Base-by-base conservation (phyloP, 2,329 filamentous ascomycete genomes). In the Sclerotinia trifoliorum region DNA sequence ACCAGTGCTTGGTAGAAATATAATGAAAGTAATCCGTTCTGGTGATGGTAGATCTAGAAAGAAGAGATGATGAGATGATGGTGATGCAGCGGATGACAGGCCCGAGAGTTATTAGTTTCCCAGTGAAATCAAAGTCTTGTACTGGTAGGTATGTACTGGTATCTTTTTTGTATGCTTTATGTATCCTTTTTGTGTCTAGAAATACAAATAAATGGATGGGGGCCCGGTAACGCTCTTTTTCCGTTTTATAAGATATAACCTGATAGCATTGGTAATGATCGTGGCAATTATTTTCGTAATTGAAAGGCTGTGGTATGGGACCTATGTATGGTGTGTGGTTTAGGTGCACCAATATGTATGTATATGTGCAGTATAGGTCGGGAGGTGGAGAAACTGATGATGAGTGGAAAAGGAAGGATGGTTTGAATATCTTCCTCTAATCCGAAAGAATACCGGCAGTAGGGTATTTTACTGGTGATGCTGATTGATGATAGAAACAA, bases 331-430 rank as follows among this genome's bases (percentile, higher is more conserved):
- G 32, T 21, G 54, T 56, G 29, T 10, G 55, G n/a, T 39, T 32
- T 42, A 26, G 60, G 60, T 13, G 60, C 13, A 51, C 60, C 60
- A 63, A 63, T 51, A 51, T 62, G 58, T 61, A 58, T 26, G 51
- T 35, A n/a, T 24, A 3, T 17, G 57, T 35, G 24, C 39, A 8
- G 29, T 24, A 32, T 24, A 21, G 46, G 46, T 51, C 15, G 46
- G 44, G n/a, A 49, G 58, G 44, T 49, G 29, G 29, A 24, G 32
- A 39, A 51, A 51, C 15, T 51, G 5, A 19, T 51, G 13, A 24
- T 24, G 17, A 42, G 5, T 11, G n/a, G 55, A 44, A 44, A 10
- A 21, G 35, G 42, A 42, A 44, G n/a, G 32, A 57, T 39, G 55
- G 5, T 24, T 4, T 17, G 19, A 57, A 39, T 39, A n/a, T n/a